phyloP scores from a whole-genome alignment of 352 stramenopile genomes.

The Globisporangium radiosum region DNA sequence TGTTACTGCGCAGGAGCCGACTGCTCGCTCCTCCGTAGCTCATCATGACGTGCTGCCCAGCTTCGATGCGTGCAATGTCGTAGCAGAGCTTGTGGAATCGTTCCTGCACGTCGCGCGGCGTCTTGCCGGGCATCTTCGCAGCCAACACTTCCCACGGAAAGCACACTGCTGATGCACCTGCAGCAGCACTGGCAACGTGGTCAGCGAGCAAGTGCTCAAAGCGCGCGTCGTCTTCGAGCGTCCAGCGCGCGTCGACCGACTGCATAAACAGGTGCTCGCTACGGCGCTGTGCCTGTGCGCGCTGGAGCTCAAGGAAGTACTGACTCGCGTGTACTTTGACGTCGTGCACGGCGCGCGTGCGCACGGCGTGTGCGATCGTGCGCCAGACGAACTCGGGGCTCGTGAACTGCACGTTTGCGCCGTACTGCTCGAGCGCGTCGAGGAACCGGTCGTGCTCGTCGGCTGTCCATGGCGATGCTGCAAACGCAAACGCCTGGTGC shows the following conservation, averaged over 20 bases:
- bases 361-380: conserved; percentile 46
- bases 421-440: conserved; percentile 53
- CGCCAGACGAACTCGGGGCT: conserved; percentile 44
- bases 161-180: conserved; percentile 15
- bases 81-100: conserved; percentile 74
- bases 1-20: conserved; percentile 18
- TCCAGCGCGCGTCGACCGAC: conserved; percentile 54
- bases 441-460: conserved; percentile 74
- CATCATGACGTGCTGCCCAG: conserved; percentile 56
- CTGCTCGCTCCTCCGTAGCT: conserved; percentile 15
- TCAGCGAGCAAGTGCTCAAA: conserved; percentile 62
- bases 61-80: conserved; percentile 68
- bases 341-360: conserved; percentile 36
- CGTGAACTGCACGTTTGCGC: conserved; percentile 13
- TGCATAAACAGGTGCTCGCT: conserved; percentile 50
- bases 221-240: conserved; percentile 41
- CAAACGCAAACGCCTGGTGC: neutral
- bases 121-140: conserved; percentile 42
- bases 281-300: conserved; percentile 27
- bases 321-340: conserved; percentile 40
- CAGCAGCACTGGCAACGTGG: conserved; percentile 15
- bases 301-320: conserved; percentile 51
- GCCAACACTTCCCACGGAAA: conserved; percentile 65
- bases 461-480: conserved; percentile 25
- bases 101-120: conserved; percentile 41